Base-by-base conservation (phyloP, 1,284 basidiomycete genomes). In the Rhodotorula sp. region DNA sequence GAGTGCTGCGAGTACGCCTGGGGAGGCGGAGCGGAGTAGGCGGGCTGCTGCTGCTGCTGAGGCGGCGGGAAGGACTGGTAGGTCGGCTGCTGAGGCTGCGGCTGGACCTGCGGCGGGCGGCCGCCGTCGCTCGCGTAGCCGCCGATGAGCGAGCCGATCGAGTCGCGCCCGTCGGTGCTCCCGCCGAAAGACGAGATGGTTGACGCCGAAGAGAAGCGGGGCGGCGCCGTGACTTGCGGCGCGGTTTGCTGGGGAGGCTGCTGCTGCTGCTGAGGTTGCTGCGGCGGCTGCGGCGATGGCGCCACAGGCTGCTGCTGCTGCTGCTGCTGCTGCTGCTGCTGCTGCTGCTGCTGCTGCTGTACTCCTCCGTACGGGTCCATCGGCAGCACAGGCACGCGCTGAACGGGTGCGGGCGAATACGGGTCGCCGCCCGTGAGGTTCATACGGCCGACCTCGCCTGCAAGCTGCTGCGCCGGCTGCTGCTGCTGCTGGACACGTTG, bases 1-100 rank as follows among this genome's bases (percentile, higher is more conserved):
- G 67, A 75, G 69, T 74, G 78, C 46, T 69, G 76, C 60, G 65
- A 75, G 66, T 71, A 73, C 48, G 58, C 64, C 61, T 67, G 42
- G 8, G 46, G 56, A n/a, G 58, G 48, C 54, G 27, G 21, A 2
- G 23, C 34, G 7, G 53, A n/a, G 42, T 52, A 25, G 17, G 57
- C 61, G 66, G 52, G 64, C 71, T 73, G 68, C 60, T 45, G 14
- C 13, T 10, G 46, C 60, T 70, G 70, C 34, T 68, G 67, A 4
- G 46, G 14, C 4, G 19, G 63, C 25, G 42, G n/a, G 34, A 68
- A 66, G 42, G 66, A 53, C 55, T 75, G 71, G 66, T 46, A 65
- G 23, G 68, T 21, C 8, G 68, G 59, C 13, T 57, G 48, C 44
- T 62, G 57, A 34, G n/a, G 57, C 25, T 46, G 49, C 53, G 61